Evolutionary conservation across 768 basidiomycete species (phyloP), one percentile per base, ranked within the genome.

Genomic region (Pleurotus tuber-regium): DNA sequence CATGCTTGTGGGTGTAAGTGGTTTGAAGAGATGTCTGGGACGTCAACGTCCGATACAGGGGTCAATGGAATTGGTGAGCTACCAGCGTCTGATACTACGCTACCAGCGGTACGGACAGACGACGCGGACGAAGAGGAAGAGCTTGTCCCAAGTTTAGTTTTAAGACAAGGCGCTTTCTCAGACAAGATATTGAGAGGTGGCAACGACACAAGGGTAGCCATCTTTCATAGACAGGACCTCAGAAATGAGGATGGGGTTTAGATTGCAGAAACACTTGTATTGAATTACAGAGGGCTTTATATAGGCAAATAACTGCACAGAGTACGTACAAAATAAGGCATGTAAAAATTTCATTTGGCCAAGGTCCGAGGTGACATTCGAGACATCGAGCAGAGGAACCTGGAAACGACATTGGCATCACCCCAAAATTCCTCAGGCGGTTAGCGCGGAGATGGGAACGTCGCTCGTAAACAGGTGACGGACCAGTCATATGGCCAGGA

Each of bases 91-190:
- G 73, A 71, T 1, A 70, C 67, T 4, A 67, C 67, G 11, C 67
- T 68, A 26, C 72, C 63, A 21, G 70, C 72, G 14, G 63, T 63
- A 25, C 65, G 64, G 25, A 70, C 70, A 19, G 61, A 61, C 10
- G 66, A 65, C 35, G 59, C 60, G n/a, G 67, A 66, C 16, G 67
- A 66, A 40, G 70, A 70, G 18, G 66, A 63, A 2, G 68, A 62
- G 29, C 60, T 61, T n/a, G 58, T 54, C 54, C 61, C 54, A 16
- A 28, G 40, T 12, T 24, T 28, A 52, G 35, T 14, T 48, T 40
- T 40, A 33, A 28, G 23, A 23, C 38, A 14, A 14, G 46, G 11
- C 8, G 16, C 21, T 2, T 35, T 21, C 11, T 7, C 23, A 24
- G 26, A 26, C 21, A 44, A 31, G 43, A 38, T 35, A 56, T 54